phyloP scores from a whole-genome alignment of 441 rosid genomes.

The Dalechampia spathulata region DNA sequence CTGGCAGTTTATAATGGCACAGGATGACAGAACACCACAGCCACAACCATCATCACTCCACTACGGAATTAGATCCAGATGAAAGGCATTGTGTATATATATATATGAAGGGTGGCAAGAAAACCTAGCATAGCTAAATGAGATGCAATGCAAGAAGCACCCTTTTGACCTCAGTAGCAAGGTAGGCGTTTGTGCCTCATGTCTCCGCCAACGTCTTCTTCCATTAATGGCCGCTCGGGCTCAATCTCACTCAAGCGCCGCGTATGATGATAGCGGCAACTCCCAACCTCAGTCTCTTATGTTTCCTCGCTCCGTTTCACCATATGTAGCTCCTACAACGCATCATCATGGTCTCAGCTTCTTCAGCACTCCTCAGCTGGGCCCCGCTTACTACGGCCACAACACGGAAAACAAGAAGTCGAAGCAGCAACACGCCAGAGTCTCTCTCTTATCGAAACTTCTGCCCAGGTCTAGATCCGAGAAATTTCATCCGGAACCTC shows the following conservation, averaged over 20 bases:
- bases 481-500: slow-evolving; percentile 34
- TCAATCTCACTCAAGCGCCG: slow-evolving; percentile 9
- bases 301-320: slow-evolving; percentile 86
- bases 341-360: slow-evolving; percentile 23
- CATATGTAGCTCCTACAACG: slow-evolving; percentile 44
- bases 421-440: slow-evolving; percentile 23
- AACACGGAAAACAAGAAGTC: not conserved
- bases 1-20: too few species aligned
- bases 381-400: slow-evolving; percentile 14
- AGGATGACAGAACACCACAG: too few species aligned
- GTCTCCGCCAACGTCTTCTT: slow-evolving; percentile 75
- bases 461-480: slow-evolving; percentile 62
- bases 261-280: slow-evolving; percentile 11
- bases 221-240: slow-evolving; percentile 50
- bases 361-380: slow-evolving; percentile 57
- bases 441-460: slow-evolving; percentile 37
- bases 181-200: slow-evolving; percentile 84
- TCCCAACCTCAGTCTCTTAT: slow-evolving; percentile 31
- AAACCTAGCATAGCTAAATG: slow-evolving; percentile 1
- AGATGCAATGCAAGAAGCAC: slow-evolving; percentile 82
- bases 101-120: too few species aligned
- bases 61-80: too few species aligned
- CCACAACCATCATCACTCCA: too few species aligned
- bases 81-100: too few species aligned
- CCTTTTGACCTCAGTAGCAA: slow-evolving; percentile 52